Conservation (phyloP, 2,329 filamentous ascomycete species). For the Penicillium glabrum region DNA sequence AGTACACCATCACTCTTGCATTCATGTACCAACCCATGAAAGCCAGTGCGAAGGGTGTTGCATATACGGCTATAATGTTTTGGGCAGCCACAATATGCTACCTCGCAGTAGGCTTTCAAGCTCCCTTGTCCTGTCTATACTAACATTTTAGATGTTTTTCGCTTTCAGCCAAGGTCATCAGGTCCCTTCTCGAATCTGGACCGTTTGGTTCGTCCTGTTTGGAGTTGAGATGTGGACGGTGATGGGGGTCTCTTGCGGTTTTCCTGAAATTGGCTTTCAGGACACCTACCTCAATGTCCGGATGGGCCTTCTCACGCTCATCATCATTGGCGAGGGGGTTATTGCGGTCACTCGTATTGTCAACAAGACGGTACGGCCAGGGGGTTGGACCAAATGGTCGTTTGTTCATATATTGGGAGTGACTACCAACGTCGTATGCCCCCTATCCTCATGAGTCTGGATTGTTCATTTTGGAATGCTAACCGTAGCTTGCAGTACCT, state of each 20-base stretch:
- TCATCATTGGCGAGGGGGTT: conserved; percentile 66
- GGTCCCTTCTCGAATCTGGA: conserved; percentile 38
- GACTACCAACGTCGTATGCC: conserved; percentile 38
- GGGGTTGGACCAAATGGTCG: conserved; percentile 42
- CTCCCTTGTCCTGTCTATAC: not conserved
- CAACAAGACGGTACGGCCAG: conserved; percentile 49
- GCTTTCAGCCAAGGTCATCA: conserved; percentile 26
- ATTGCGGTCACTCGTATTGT: conserved; percentile 59
- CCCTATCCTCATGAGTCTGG: not conserved
- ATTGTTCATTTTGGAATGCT: not conserved
- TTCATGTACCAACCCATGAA: conserved; percentile 30
- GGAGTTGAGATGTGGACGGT: conserved; percentile 54
- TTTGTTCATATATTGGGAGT: conserved; percentile 41
- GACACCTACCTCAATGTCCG: conserved; percentile 64
- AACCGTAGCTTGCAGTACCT: conserved; percentile 43
- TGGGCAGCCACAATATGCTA: conserved; percentile 29
- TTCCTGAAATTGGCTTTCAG: conserved; percentile 60
- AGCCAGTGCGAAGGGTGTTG: conserved; percentile 27
- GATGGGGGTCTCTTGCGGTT: conserved; percentile 56
- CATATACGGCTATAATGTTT: conserved; percentile 30
- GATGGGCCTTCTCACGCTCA: conserved; percentile 63
- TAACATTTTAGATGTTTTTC: conserved; percentile 33
- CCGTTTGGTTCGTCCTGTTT: conserved; percentile 58
- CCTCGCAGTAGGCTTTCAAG: conserved; percentile 25
- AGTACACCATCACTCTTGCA: conserved; percentile 49